Conservation (phyloP, 257 asterid species). For the Solanum corneliomulleri region DNA sequence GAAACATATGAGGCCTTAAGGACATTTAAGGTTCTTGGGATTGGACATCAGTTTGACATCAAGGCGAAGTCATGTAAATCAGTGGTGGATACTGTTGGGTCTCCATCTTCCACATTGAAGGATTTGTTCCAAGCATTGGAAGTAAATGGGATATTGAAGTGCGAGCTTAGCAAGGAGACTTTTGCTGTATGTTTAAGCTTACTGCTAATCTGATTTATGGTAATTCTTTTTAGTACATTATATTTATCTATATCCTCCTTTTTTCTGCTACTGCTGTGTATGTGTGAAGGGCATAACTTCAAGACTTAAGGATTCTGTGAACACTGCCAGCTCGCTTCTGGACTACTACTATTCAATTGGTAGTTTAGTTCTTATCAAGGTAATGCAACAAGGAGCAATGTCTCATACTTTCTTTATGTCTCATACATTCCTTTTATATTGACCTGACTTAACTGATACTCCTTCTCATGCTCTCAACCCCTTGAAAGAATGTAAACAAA, state of each 20-base stretch:
- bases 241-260: neutral
- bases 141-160: slow-evolving; percentile 56
- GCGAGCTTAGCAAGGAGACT: slow-evolving; percentile 46
- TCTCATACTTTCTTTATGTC: neutral
- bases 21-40: slow-evolving; percentile 71
- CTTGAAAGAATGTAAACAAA: neutral
- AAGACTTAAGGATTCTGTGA: slow-evolving; percentile 45
- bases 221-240: neutral
- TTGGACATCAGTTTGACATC: slow-evolving; percentile 39
- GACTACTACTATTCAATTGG: slow-evolving; percentile 69
- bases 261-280: neutral
- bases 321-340: slow-evolving; percentile 44
- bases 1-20: slow-evolving; percentile 71
- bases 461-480: neutral
- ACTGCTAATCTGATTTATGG: neutral
- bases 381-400: slow-evolving; percentile 3
- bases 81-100: slow-evolving; percentile 41
- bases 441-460: neutral
- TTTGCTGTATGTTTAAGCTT: slow-evolving; percentile 34
- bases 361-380: slow-evolving; percentile 69
- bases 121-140: slow-evolving; percentile 60
- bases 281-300: slow-evolving; percentile 46
- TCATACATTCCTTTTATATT: neutral
- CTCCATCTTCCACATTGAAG: slow-evolving; percentile 46
- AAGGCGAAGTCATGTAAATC: slow-evolving; percentile 45